Evolutionary conservation across 2,329 filamentous ascomycete species (phyloP), one percentile per base, ranked within the genome.

Genomic region (Atkinsonella texensis): DNA sequence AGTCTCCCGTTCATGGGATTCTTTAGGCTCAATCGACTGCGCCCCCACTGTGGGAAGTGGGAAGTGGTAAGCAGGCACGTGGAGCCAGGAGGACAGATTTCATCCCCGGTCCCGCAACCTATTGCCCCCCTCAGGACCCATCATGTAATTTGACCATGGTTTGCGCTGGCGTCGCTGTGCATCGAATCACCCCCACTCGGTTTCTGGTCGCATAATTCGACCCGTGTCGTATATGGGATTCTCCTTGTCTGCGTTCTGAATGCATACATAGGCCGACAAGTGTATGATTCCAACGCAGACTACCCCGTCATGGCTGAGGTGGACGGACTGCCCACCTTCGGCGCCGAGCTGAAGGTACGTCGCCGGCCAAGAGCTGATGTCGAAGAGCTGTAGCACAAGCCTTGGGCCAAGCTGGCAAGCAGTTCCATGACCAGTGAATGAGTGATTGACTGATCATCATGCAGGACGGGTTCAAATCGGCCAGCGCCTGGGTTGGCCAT

Each of bases 401-500:
- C 39, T 20, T 31, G 18, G 33, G 23, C n/a, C 6, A 15, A 31
- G 15, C 15, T 31, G 35, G 20, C 35, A 15, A 13, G 23, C 23
- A 41, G 11, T 15, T 41, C 13, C 20, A 40, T 10, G 18, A 20
- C 13, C 39, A 35, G 23, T 38, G 18, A 11, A n/a, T 38, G 18
- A 13, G 20, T 20, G 18, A 40, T 42, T 43, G n/a, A 18, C 40
- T 50, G n/a, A 50, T 39, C 20, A 8, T 13, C 4, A 13, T 18
- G 5, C 11, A 96, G 89, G 93, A 98, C 82, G 88, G 87, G 65
- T 98, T 96, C 77, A 96, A 94, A 70, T 82, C 89, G 17, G 89
- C 94, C 66, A 96, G 90, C 71, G 81, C 79, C 62, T 98, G 93
- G 93, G 87, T 94, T 52, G 77, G 82, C 56, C 84, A 87, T 67